Base-by-base conservation (phyloP, 345 rosid genomes). In the Citrus maxima region DNA sequence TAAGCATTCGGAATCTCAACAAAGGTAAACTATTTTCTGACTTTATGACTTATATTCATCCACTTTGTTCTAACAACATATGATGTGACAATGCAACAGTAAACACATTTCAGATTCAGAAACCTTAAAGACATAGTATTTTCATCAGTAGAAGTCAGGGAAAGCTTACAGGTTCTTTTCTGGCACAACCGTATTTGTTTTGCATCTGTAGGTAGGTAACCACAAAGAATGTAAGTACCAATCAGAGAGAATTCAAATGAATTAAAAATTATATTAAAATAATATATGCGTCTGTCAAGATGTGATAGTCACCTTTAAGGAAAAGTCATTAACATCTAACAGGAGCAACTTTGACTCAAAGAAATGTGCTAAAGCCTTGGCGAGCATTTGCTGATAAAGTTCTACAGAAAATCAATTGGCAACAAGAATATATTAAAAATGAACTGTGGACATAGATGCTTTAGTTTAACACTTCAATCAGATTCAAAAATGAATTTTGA, bases 331-430 rank as follows among this genome's bases (percentile, higher is more conserved):
- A 22, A 94, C 69, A 86, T 96, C 99, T 84, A 96, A 80, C 60
- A 96, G 60, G 77, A 96, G 84, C 77, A 96, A 81, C 89, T 93
- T 94, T 32, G 99, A 92, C 77, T 92, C 93, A 64, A 88, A 93
- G 87, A 80, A 77, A 80, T 92, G 93, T 13, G 99, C 90, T 75
- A 94, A 85, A 77, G 98, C 98, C 87, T 90, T 94, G 79, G 98
- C 97, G 69, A 94, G 98, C 95, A 80, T 89, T 90, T 96, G 99
- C 78, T 90, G 95, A 85, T 94, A 96, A 67, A 90, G 90, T 42
- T 96, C 99, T 79, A 82, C 85, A 83, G 59, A 82, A 75, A 38
- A 80, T 55, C 40, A 46, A 66, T 79, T 14, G 16, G 49, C 32
- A 78, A 60, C 22, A 19, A 67, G 60, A 79, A 81, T 76, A 86